These are phyloP conservation scores for Lodderomyces margitis DNA, from an alignment of 1,139 yeast genomes.

Conservation along the genomic window DNA sequence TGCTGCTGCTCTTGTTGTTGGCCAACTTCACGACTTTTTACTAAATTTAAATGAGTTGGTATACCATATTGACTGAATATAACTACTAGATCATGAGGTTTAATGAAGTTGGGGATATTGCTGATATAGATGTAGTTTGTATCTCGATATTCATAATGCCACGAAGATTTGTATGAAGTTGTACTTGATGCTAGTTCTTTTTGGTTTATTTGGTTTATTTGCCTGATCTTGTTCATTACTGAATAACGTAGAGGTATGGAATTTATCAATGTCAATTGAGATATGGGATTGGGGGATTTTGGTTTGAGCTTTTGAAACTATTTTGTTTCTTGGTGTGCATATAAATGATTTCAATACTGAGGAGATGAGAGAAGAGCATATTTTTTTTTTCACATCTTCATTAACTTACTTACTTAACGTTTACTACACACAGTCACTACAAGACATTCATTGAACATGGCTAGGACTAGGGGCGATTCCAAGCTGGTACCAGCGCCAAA, in stretches of 20 bases:
- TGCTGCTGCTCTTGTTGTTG: too few species aligned
- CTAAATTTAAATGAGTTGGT: slow-evolving; percentile 73
- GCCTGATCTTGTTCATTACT: slow-evolving; percentile 42
- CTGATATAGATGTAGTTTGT: slow-evolving; percentile 64
- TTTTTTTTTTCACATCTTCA: slow-evolving; percentile 1
- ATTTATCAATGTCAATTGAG: too few species aligned
- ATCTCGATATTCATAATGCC: slow-evolving; percentile 86
- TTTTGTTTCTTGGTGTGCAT: background rate
- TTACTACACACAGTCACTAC: slow-evolving; percentile 6
- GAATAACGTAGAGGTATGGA: background rate
- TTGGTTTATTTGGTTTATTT: slow-evolving; percentile 61
- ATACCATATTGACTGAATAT: slow-evolving; percentile 90
- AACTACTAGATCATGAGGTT: slow-evolving; percentile 71
- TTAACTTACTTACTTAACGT: background rate
- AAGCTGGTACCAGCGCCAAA: slow-evolving; percentile 7
- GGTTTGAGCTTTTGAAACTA: background rate
- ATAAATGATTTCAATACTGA: background rate
- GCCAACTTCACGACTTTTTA: slow-evolving; percentile 68
- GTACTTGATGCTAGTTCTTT: slow-evolving; percentile 65
- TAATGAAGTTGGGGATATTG: slow-evolving; percentile 60
- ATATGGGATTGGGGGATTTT: too few species aligned
- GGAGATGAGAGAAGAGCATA: slow-evolving; percentile 10
- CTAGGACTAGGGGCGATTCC: slow-evolving; percentile 10
- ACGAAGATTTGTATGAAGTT: slow-evolving; percentile 61
- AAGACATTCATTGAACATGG: slow-evolving; percentile 14